These are phyloP conservation scores for Coemansia sp. DNA, from an alignment of 192 early-diverging fungal genomes.

Conservation along the genomic window DNA sequence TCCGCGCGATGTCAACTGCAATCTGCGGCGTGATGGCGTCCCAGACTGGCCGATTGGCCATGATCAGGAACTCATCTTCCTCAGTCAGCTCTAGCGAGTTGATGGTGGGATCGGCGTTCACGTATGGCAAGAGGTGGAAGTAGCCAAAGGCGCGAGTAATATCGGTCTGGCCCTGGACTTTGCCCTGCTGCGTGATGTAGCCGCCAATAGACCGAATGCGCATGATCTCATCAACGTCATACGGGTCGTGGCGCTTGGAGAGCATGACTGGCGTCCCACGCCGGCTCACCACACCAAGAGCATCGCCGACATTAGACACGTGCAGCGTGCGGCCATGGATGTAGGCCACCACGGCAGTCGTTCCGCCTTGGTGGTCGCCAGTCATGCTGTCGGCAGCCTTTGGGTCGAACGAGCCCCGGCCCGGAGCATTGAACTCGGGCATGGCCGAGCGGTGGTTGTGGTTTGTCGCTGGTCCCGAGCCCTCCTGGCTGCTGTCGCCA, in stretches of 20 bases:
- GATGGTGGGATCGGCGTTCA: constrained; percentile 86
- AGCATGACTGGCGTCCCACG: constrained; percentile 71
- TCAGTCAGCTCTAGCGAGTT: constrained; percentile 72
- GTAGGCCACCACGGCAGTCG: constrained; percentile 80
- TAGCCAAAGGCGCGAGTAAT: constrained; percentile 87
- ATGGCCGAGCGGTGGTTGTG: constrained; percentile 12
- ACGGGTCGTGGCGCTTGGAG: constrained; percentile 72
- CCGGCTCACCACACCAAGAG: constrained; percentile 76
- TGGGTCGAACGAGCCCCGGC: constrained; percentile 29
- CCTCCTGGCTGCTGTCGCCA: constrained; percentile 4
- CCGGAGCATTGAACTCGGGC: constrained; percentile 28
- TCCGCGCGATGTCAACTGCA: constrained; percentile 84
- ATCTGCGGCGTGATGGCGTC: constrained; percentile 78
- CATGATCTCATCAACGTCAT: constrained; percentile 67
- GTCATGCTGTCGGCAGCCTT: constrained; percentile 19
- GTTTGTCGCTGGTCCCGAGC: not conserved
- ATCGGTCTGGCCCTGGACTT: constrained; percentile 75
- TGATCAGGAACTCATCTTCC: constrained; percentile 80
- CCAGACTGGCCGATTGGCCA: constrained; percentile 78
- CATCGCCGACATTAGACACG: constrained; percentile 87
- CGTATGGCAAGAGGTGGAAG: constrained; percentile 77
- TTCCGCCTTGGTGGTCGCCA: constrained; percentile 65
- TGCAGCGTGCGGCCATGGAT: constrained; percentile 77
- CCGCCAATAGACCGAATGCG: constrained; percentile 83
- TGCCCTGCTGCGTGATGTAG: constrained; percentile 72